phyloP scores from a whole-genome alignment of 768 basidiomycete species.

The Pleurotus giganteus region DNA sequence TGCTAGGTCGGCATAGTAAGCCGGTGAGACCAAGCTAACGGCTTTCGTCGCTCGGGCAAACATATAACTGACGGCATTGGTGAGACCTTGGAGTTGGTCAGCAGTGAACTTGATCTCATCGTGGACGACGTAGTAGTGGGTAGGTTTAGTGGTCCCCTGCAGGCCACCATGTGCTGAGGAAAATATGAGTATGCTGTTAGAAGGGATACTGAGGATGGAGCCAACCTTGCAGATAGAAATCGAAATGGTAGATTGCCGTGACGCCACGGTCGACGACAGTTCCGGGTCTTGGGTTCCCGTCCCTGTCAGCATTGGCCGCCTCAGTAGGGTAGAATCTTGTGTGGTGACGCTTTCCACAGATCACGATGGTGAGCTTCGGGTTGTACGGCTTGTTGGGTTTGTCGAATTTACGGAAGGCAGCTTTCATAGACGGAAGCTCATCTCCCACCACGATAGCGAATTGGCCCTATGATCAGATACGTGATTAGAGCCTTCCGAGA shows the following conservation, averaged over 20 bases:
- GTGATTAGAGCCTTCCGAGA: neutral
- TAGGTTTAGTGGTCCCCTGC: slow-evolving; percentile 71
- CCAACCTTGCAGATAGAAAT: slow-evolving; percentile 67
- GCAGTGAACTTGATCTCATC: slow-evolving; percentile 72
- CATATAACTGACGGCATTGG: slow-evolving; percentile 71
- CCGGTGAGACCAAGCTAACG: slow-evolving; percentile 78
- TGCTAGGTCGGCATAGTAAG: slow-evolving; percentile 77
- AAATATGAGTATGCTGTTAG: neutral
- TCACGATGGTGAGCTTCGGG: slow-evolving; percentile 67
- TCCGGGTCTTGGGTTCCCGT: slow-evolving; percentile 75
- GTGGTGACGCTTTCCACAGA: slow-evolving; percentile 62
- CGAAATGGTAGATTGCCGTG: slow-evolving; percentile 62
- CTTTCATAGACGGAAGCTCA: slow-evolving; percentile 64
- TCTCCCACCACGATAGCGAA: slow-evolving; percentile 59
- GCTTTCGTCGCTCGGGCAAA: slow-evolving; percentile 88
- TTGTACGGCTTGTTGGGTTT: slow-evolving; percentile 35
- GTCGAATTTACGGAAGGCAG: slow-evolving; percentile 53
- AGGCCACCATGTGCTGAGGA: slow-evolving; percentile 65
- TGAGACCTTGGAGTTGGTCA: slow-evolving; percentile 69
- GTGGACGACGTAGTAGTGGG: slow-evolving; percentile 81
- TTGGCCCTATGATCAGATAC: slow-evolving; percentile 57
- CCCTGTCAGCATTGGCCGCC: slow-evolving; percentile 47
- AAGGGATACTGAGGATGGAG: neutral
- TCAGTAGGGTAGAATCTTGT: slow-evolving; percentile 67
- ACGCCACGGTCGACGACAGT: slow-evolving; percentile 83